phyloP scores from a whole-genome alignment of 768 basidiomycete genomes.

The Brasilioporus rufonigricans region DNA sequence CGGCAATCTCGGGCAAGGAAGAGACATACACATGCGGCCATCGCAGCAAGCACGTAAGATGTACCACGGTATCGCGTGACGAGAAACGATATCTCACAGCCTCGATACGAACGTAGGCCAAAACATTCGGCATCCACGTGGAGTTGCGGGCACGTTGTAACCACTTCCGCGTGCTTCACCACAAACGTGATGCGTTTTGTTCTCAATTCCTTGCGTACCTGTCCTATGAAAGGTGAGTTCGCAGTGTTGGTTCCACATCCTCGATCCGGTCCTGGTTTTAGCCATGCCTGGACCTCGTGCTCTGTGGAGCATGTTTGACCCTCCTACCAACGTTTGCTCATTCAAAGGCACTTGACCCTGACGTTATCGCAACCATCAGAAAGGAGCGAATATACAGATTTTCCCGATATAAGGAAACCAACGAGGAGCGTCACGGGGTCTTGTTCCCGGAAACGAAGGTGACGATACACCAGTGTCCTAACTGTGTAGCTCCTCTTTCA shows the following conservation, averaged over 20 bases:
- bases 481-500: too few species aligned
- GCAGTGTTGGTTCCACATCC: not conserved
- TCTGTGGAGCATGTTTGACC: not conserved
- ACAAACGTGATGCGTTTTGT: slow-evolving; percentile 6
- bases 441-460: not conserved
- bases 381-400: not conserved
- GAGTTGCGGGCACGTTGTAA: slow-evolving; percentile 1
- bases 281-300: slow-evolving; percentile 9
- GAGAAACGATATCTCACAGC: not conserved
- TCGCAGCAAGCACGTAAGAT: not conserved
- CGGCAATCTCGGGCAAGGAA: too few species aligned
- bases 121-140: not conserved
- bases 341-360: not conserved
- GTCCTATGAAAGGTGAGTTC: not conserved
- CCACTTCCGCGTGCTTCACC: slow-evolving; percentile 5
- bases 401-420: not conserved
- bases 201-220: slow-evolving; percentile 1
- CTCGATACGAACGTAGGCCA: not conserved
- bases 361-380: not conserved
- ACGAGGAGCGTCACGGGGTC: not conserved
- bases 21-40: not conserved
- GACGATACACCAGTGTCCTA: not conserved
- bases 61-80: not conserved
- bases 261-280: not conserved
- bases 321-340: not conserved